Base-by-base conservation (phyloP, 108 stramenopile genomes). In the Discostella stelligeroides region DNA sequence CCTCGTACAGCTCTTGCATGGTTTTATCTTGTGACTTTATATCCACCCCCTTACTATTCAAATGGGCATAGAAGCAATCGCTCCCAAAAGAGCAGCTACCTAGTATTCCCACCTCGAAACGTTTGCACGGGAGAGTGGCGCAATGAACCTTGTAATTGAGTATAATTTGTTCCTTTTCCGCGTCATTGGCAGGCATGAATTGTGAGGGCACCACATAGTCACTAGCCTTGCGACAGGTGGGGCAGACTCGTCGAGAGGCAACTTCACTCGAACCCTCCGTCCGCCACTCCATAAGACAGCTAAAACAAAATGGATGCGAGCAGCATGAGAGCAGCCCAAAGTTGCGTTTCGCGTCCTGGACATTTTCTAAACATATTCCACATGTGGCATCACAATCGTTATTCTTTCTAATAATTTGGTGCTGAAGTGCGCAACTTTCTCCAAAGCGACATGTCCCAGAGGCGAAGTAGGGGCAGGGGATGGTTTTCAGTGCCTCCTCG, bases 261-360 rank as follows among this genome's bases (percentile, higher is more conserved):
- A 68, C 48, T 38, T 75, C 75, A 14, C 72, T 39, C 28, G 71
- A 59, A 1, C 70, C 57, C 56, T 71, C 59, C 23, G 20, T 61
- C 8, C 85, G 68, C 85, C 85, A 86, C 63, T 83, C 70, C 82
- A 79, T 83, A 45, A 86, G 65, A 51, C 85, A 86, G 38, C 59
- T 7, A 45, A 62, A 67, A 42, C 85, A 86, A 45, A 84, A 86
- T 18, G 64, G 47, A 27, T 86, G 85, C 45, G 74, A 50, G 63
- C 85, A 86, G 28, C 80, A 70, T 9, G 72, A 79, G 17, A 86
- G 66, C 25, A 86, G 15, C 21, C 27, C 42, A 0, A 0, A 3
- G 48, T 20, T 23, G 48, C 13, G 23, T 21, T 53, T 34, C 7
- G 62, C 57, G 18, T 62, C 60, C 10, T 58, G 39, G 24, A 57